Evolutionary conservation across 164 flowering plant genomes (phyloP).

Genomic region (Tetrastigma voinierianum): DNA sequence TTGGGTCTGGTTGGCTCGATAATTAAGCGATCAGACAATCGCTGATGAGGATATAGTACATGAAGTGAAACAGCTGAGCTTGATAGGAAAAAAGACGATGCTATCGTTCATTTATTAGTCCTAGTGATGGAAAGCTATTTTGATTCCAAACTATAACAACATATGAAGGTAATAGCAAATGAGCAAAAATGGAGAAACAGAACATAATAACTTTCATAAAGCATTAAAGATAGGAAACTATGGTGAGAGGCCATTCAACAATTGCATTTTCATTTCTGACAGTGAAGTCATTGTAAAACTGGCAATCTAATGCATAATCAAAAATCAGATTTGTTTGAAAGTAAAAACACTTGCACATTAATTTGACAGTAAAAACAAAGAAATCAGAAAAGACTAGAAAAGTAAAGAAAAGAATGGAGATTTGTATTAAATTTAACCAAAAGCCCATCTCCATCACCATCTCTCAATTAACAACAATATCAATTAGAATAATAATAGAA

Average conservation of each 20-base stretch:
- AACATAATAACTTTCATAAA: background rate
- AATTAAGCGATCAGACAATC: conserved; percentile 8
- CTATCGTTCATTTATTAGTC: no score
- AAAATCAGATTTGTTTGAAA: background rate
- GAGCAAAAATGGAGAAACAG: background rate
- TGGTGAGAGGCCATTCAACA: no score
- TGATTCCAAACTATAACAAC: no score
- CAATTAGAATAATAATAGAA: conserved; percentile 25
- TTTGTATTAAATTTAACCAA: conserved; percentile 20
- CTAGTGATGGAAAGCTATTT: background rate
- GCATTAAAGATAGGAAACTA: background rate
- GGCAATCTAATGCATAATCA: background rate
- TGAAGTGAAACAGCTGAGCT: background rate
- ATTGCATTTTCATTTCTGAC: no score
- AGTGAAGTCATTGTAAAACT: no score
- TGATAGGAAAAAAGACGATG: background rate
- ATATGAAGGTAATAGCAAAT: no score
- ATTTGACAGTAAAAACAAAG: conserved; percentile 15
- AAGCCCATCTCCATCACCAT: conserved; percentile 36
- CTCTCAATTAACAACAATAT: conserved; percentile 25
- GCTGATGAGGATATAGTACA: conserved; percentile 6
- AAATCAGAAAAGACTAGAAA: conserved; percentile 6
- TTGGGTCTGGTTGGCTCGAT: conserved; percentile 8
- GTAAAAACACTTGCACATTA: conserved; percentile 6
- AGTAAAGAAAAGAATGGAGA: conserved; percentile 12